These are phyloP conservation scores for Fusarium sp. DNA, from an alignment of 2,329 filamentous ascomycete species.

Conservation along the genomic window DNA sequence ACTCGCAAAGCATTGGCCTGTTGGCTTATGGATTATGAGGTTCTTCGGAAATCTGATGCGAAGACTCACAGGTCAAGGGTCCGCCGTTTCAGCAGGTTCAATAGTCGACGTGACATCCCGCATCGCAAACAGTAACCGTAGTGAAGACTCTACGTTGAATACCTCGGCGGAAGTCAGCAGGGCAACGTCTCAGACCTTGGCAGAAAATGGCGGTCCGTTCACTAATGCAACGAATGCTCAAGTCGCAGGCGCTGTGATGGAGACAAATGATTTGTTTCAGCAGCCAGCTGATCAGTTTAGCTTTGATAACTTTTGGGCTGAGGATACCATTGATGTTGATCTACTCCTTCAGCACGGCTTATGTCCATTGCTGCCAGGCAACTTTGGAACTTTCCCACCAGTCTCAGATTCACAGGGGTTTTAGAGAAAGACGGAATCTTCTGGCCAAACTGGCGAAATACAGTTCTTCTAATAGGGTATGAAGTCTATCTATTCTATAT, in stretches of 20 bases:
- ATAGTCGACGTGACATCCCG: slow-evolving; percentile 25
- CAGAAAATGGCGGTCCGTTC: neutral
- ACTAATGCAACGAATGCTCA: neutral
- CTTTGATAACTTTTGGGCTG: slow-evolving; percentile 17
- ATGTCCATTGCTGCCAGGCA: slow-evolving; percentile 14
- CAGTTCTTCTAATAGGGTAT: neutral
- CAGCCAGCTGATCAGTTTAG: slow-evolving; percentile 5
- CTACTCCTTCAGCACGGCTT: slow-evolving; percentile 24
- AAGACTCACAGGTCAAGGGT: slow-evolving; percentile 27
- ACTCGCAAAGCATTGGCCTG: slow-evolving; percentile 35
- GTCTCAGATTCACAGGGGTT: neutral
- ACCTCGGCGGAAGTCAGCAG: rapidly evolving
- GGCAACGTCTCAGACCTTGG: rapidly evolving
- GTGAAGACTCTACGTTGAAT: neutral
- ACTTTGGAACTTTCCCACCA: slow-evolving; percentile 7
- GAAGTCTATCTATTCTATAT: neutral
- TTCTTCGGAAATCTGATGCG: slow-evolving; percentile 36
- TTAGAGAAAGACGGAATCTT: neutral
- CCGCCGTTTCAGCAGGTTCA: slow-evolving; percentile 6
- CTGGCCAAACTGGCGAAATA: neutral
- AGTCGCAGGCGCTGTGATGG: neutral
- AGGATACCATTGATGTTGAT: slow-evolving; percentile 27
- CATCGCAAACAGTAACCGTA: neutral
- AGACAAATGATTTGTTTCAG: neutral
- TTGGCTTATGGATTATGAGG: slow-evolving; percentile 35